Percentiles rank a stretch among this genome's conserved stretches.
Evolutionary conservation across 306 rosid species (phyloP).

Genomic region (Inga laurina): DNA sequence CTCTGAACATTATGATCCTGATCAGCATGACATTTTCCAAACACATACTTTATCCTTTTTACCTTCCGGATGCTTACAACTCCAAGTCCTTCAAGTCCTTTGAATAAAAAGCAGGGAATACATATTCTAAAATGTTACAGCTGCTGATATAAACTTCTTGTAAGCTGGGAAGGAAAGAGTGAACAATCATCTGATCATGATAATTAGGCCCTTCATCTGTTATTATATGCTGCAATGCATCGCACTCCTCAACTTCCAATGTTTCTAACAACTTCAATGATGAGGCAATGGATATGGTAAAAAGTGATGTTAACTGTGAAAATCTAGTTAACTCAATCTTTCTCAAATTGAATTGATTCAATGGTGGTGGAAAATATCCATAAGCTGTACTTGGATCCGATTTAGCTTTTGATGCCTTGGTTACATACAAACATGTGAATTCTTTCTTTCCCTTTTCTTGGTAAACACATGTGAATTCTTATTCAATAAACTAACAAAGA

Average conservation of each 20-base stretch:
- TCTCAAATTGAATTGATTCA: background rate
- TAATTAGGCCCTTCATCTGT: background rate
- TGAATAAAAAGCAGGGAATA: too few relatives aligned
- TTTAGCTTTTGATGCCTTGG: background rate
- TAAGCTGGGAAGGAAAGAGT: background rate
- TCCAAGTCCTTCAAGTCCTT: background rate
- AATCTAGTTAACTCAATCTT: too few relatives aligned
- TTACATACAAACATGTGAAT: background rate
- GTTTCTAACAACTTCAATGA: background rate
- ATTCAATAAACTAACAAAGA: background rate
- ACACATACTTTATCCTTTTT: slow-evolving; percentile 11
- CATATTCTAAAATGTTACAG: too few relatives aligned
- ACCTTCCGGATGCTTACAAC: background rate
- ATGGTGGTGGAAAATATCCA: background rate
- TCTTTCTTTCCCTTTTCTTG: background rate
- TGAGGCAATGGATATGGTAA: background rate
- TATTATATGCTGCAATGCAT: background rate
- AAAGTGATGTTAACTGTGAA: background rate
- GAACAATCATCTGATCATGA: background rate
- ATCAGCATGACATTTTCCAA: background rate
- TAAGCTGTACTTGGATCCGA: background rate
- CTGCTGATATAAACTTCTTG: background rate
- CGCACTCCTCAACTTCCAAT: background rate
- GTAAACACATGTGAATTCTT: too few relatives aligned
- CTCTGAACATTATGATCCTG: background rate